Evolutionary conservation across 306 rosid species (phyloP), one percentile per base, ranked within the genome.

Genomic region (Heteromeles arbutifolia): DNA sequence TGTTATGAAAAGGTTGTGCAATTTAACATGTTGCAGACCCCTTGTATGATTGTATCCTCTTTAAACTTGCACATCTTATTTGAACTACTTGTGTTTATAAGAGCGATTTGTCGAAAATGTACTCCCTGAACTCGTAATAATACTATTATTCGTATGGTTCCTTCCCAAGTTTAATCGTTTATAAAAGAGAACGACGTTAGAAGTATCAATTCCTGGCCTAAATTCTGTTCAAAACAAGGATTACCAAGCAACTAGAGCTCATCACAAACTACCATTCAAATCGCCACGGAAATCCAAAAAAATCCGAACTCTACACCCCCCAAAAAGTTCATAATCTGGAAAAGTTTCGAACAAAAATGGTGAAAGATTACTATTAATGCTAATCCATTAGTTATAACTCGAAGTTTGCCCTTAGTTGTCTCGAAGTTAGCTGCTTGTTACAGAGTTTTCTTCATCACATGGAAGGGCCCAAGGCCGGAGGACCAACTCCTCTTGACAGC

Each of bases 401-500:
- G 8, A 34, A 34, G 39, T 1, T 34, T 34, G 8, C 39, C 39
- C 8, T 34, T 34, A 6, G 39, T 34, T 34, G 39, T 6, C 39
- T 34, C 2, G 39, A 1, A 34, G 39, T 34, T 34, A 34, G 39
- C 8, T 6, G 9, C 39, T 34, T 34, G 39, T 34, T 28, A 19
- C 45, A 12, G 21, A 28, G 48, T 13, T 28, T 24, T 31, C 50
- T 32, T 41, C 45, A 37, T 29, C 13, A 65, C 15, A 67, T 48
- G 62, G 65, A 21, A 39, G 48, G 56, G 68, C 68, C 41, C 7
- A 15, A 18, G 53, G 31, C 41, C 57, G 66, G 66, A 25, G 34
- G 53, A 57, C 65, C 65, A 13, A 48, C 62, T 85, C 78, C 80
- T 84, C 61, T 80, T 69, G 73, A 68, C 84, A 4, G 83, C 79